Evolutionary conservation across 768 basidiomycete species (phyloP).

Genomic region (Boletus barrowsii): DNA sequence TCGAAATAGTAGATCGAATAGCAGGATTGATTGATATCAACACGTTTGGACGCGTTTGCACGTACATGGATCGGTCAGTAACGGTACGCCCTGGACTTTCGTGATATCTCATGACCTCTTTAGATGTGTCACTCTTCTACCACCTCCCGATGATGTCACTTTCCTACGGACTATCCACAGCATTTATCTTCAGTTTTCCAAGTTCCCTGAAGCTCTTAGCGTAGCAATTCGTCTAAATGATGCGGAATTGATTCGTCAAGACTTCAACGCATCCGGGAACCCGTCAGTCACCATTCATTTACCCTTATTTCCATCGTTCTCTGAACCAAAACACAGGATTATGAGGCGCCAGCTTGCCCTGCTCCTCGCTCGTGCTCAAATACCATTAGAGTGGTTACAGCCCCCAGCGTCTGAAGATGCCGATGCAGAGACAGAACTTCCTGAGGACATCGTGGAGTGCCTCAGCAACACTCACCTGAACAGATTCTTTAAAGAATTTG

Average conservation of each 20-base stretch:
- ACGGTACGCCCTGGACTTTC: background rate
- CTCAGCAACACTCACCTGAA: constrained; percentile 85
- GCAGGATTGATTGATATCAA: constrained; percentile 79
- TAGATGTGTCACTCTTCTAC: constrained; percentile 85
- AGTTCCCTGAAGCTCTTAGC: constrained; percentile 88
- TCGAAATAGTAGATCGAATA: constrained; percentile 85
- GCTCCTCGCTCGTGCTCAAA: constrained; percentile 87
- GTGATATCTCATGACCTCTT: constrained; percentile 2
- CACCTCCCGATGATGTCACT: constrained; percentile 86
- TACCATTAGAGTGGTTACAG: constrained; percentile 88
- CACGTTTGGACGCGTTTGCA: constrained; percentile 85
- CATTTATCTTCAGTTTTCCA: constrained; percentile 83
- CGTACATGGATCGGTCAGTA: constrained; percentile 90
- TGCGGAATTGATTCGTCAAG: constrained; percentile 72
- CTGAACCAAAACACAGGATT: constrained; percentile 39
- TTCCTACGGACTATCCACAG: constrained; percentile 87
- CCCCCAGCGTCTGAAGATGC: constrained; percentile 46
- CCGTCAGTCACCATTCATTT: constrained; percentile 48
- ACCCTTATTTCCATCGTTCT: background rate
- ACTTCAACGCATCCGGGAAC: constrained; percentile 88
- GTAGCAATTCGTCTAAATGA: constrained; percentile 85
- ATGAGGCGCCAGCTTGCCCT: constrained; percentile 97
- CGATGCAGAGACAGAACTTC: constrained; percentile 62
- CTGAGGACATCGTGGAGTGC: constrained; percentile 81
- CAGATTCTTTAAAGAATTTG: constrained; percentile 82